Conservation (phyloP, 2,329 filamentous ascomycete species). For the Pseudocercospora musae region DNA sequence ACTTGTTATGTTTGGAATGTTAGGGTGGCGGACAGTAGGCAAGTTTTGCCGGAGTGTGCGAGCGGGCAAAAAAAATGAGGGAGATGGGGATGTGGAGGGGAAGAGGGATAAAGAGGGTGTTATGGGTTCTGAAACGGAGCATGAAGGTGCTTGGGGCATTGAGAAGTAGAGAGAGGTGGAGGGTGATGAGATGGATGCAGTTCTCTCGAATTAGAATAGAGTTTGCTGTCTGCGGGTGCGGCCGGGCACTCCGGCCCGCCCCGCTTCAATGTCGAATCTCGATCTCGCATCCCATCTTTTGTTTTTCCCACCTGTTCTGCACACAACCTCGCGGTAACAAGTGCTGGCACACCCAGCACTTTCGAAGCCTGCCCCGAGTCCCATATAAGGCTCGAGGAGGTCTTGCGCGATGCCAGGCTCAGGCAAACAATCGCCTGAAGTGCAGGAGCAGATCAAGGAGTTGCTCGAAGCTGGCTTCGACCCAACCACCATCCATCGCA, state of each 20-base stretch:
- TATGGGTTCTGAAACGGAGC: too few species aligned
- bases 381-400: neutral
- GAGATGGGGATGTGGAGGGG: neutral
- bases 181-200: too few species aligned
- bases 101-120: neutral
- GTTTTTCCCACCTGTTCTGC: neutral
- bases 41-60: neutral
- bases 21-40: neutral
- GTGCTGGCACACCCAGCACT: neutral
- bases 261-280: too few species aligned
- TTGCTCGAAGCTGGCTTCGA: conserved; percentile 36
- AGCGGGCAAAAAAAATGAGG: neutral
- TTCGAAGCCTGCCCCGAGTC: neutral
- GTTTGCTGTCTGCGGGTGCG: neutral
- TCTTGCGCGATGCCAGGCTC: neutral
- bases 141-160: neutral
- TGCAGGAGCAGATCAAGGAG: conserved; percentile 34
- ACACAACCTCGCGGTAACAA: neutral
- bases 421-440: conserved; percentile 26
- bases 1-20: neutral
- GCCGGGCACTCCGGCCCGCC: neutral
- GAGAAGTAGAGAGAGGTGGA: too few species aligned
- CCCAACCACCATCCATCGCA: conserved; percentile 34
- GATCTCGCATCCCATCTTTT: neutral
- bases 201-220: too few species aligned